Percentiles rank a stretch among this genome's conserved stretches.
These are phyloP conservation scores for Blumeriella jaapii DNA, from an alignment of 2,329 filamentous ascomycete genomes.

Conservation along the genomic window DNA sequence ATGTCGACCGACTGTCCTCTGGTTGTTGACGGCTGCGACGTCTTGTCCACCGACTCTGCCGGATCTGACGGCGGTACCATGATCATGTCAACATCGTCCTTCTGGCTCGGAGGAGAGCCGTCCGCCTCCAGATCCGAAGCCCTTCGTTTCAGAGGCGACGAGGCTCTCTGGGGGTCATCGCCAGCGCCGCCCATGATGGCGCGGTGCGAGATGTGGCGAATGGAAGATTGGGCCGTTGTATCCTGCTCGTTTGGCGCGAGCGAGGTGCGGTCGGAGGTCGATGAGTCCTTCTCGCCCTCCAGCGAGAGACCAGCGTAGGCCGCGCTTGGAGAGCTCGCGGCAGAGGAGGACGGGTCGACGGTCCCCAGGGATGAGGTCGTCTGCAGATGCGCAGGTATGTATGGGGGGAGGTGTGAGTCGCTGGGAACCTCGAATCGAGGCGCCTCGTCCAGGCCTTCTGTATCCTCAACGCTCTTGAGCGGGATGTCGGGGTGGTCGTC, in stretches of 20 bases:
- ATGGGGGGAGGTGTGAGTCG: slow-evolving; percentile 36
- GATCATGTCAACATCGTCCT: slow-evolving; percentile 28
- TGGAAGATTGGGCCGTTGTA: slow-evolving; percentile 37
- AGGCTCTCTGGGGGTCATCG: slow-evolving; percentile 47
- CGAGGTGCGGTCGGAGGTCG: slow-evolving; percentile 22
- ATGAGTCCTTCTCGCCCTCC: slow-evolving; percentile 38
- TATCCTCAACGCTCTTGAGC: slow-evolving; percentile 23
- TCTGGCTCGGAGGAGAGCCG: slow-evolving; percentile 15
- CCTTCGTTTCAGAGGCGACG: slow-evolving; percentile 52
- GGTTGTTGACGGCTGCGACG: slow-evolving; percentile 2
- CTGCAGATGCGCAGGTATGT: slow-evolving; percentile 35
- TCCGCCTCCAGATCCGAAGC: slow-evolving; percentile 33
- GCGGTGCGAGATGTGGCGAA: slow-evolving; percentile 34
- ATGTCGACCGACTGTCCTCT: slow-evolving; percentile 21
- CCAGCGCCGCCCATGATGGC: slow-evolving; percentile 49
- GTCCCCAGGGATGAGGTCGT: slow-evolving; percentile 32
- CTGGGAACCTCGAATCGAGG: slow-evolving; percentile 30
- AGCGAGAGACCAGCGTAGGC: slow-evolving; percentile 46
- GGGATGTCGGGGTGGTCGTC: slow-evolving; percentile 23
- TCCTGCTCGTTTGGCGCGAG: slow-evolving; percentile 24
- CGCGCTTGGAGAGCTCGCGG: slow-evolving; percentile 45
- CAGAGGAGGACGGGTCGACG: slow-evolving; percentile 41
- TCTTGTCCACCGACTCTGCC: slow-evolving; percentile 6
- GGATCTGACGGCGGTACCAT: slow-evolving; percentile 12
- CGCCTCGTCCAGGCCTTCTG: slow-evolving; percentile 34